Evolutionary conservation across 352 stramenopile genomes (phyloP).

Genomic region (Thalassiosira hispida): DNA sequence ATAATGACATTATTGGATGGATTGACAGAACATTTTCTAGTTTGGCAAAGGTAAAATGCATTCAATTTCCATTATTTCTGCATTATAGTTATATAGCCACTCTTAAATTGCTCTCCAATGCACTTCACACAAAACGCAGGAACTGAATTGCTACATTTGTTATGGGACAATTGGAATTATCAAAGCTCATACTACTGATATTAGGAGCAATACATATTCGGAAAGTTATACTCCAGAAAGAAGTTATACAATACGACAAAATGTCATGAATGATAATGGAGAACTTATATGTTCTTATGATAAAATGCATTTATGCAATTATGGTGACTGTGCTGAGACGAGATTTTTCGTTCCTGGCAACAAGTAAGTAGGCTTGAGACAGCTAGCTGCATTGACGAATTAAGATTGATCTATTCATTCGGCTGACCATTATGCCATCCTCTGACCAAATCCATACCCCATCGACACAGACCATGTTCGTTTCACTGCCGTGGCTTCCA

Average conservation of each 20-base stretch:
- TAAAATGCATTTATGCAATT: slow-evolving; percentile 59
- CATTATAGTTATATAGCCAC: too few species aligned
- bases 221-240: too few species aligned
- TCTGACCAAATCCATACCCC: not conserved
- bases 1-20: not conserved
- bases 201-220: too few species aligned
- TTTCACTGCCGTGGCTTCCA: slow-evolving; percentile 27
- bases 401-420: too few species aligned
- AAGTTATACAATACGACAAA: slow-evolving; percentile 40
- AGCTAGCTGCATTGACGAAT: not conserved
- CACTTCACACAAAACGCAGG: slow-evolving; percentile 9
- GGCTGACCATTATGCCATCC: too few species aligned
- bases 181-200: too few species aligned
- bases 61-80: slow-evolving; percentile 1
- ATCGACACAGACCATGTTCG: slow-evolving; percentile 4
- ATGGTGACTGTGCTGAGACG: slow-evolving; percentile 52
- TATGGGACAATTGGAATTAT: slow-evolving; percentile 38
- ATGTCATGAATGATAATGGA: slow-evolving; percentile 33
- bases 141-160: slow-evolving; percentile 28
- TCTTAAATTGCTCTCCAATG: too few species aligned
- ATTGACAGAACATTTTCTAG: slow-evolving; percentile 29
- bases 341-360: slow-evolving; percentile 35
- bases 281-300: slow-evolving; percentile 34
- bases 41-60: slow-evolving; percentile 9
- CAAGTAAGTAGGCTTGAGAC: not conserved